Evolutionary conservation across 1,139 yeast species (phyloP).

Genomic region (Hyphopichia pseudoburtonii): DNA sequence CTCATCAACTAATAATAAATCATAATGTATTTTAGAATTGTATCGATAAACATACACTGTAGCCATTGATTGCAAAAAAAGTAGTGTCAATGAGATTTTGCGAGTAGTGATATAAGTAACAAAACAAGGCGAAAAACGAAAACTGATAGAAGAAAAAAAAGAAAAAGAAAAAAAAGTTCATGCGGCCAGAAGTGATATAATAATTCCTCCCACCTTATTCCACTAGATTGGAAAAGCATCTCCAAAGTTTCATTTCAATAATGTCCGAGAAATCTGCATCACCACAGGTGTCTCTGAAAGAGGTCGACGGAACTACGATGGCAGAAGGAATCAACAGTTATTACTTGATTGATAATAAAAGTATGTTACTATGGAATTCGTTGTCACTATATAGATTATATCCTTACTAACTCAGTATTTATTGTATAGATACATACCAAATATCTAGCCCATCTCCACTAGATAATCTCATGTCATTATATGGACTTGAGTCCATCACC

Average conservation of each 20-base stretch:
- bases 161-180: neutral
- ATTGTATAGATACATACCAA: constrained; percentile 41
- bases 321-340: constrained; percentile 9
- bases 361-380: constrained; percentile 11
- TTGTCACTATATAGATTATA: constrained; percentile 6
- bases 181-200: too few relatives aligned
- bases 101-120: too few relatives aligned
- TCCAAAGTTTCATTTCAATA: too few relatives aligned
- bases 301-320: neutral
- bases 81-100: too few relatives aligned
- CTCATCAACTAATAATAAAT: too few relatives aligned
- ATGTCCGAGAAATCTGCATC: neutral
- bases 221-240: too few relatives aligned
- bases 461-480: constrained; percentile 66
- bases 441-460: constrained; percentile 67
- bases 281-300: neutral
- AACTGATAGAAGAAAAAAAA: too few relatives aligned
- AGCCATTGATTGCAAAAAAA: too few relatives aligned
- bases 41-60: too few relatives aligned
- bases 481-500: constrained; percentile 68
- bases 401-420: constrained; percentile 12
- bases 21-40: neutral
- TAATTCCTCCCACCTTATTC: too few relatives aligned
- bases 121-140: neutral
- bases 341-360: constrained; percentile 15